phyloP scores from a whole-genome alignment of 768 basidiomycete species.

The Tylopilus cervinicoccineus region DNA sequence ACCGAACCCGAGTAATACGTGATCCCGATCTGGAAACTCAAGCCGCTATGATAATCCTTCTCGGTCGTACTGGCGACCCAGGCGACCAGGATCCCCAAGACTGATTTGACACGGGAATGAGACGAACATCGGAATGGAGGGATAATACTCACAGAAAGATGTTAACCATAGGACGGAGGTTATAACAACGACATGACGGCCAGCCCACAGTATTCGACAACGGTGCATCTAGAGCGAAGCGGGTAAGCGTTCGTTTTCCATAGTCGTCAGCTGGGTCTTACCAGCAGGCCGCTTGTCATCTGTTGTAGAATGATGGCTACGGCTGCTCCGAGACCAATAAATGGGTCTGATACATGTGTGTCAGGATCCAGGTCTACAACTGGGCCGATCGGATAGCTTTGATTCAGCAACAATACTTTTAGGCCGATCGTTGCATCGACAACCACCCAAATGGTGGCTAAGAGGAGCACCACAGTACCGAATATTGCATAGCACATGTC shows the following conservation, averaged over 20 bases:
- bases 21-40: not conserved
- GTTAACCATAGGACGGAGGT: conserved; percentile 11
- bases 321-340: conserved; percentile 17
- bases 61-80: not conserved
- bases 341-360: conserved; percentile 12
- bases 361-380: no score
- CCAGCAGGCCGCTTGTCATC: conserved; percentile 26
- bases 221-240: conserved; percentile 32
- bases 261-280: conserved; percentile 6
- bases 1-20: conserved; percentile 2
- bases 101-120: not conserved
- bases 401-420: conserved; percentile 28
- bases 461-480: not conserved
- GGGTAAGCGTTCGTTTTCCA: not conserved
- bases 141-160: conserved; percentile 8
- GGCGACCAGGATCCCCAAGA: not conserved
- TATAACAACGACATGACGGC: conserved; percentile 4
- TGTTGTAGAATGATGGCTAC: conserved; percentile 27
- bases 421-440: conserved; percentile 8
- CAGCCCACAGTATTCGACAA: conserved; percentile 32
- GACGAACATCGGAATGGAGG: not conserved
- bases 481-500: conserved; percentile 16
- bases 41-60: not conserved
- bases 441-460: not conserved
- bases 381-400: conserved; percentile 22